Base-by-base conservation (phyloP, 192 early-diverging fungal genomes). In the Thamnidium elegans region DNA sequence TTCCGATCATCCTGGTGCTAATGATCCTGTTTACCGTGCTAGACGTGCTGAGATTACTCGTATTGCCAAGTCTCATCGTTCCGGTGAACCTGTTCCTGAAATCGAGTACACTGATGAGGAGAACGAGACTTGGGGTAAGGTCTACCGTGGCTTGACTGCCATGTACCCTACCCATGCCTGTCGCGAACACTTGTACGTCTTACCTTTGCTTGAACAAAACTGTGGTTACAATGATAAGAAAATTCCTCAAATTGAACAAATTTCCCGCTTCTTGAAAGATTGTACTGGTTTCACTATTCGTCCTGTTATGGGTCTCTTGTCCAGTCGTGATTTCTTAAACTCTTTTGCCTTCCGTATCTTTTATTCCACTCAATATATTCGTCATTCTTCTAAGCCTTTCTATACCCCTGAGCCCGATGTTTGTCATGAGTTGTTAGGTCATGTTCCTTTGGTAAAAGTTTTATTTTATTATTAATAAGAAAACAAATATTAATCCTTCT, bases 361-460 rank as follows among this genome's bases (percentile, higher is more conserved):
- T 83, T 92, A 95, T 77, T 90, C 88, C 46, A 98, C 96, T 9
- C 96, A 98, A 79, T 98, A 98, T 75, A 94, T 98, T 74, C 91
- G 96, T 26, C 96, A 98, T 71, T 86, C 90, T 73, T 93, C 92
- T 4, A 80, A 82, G 47, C 96, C 96, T 17, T 79, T 93, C 46
- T 97, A 95, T 72, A 97, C 95, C 4, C 95, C 95, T 20, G 95
- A 95, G 72, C 89, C 89, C 51, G 96, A 98, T 74, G 85, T 94
- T 59, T 98, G 96, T 79, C 96, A 98, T 70, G 96, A 98, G 77
- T 81, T 96, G 14, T 78, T 98, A 17, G 96, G 96, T 47, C 96
- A 98, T 63, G 93, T 88, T 5, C 85, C 87, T 19, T 63, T 76
- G 73, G 73, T 75, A 75, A 61, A n/a, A 54, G 13, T 26, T 19